Evolutionary conservation across 164 flowering plant species (phyloP), one percentile per base, ranked within the genome.

Genomic region (Chimonanthus salicifolius): DNA sequence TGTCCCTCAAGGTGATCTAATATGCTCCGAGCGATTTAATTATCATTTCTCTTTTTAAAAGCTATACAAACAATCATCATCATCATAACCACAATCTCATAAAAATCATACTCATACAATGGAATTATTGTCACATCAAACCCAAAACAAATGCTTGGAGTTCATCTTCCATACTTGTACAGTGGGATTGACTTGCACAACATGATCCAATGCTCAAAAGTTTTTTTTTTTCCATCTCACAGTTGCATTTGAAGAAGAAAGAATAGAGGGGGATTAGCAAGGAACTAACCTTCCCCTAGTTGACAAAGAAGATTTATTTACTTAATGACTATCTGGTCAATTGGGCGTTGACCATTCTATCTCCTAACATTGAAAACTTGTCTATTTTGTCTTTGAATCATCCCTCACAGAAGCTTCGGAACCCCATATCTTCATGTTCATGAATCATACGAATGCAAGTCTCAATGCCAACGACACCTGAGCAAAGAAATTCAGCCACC

Each of bases 361-460:
- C n/a, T 62, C 62, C 58, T 2, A 43, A 45, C 21, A 46, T 62
- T 16, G 60, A n/a, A 8, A n/a, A 13, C 60, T 11, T 44, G 21
- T 6, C 68, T 45, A 6, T 54, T 58, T 16, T 18, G 15, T 44
- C 3, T 65, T 58, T 10, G 58, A 18, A 87, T 76, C 86, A 86
- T 50, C 80, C 85, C 73, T 82, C 84, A 75, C 99, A 92, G 64
- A 92, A 88, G 43, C 77, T 78, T 48, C 90, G 76, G 58, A 95
- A 95, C 58, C 99, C 99, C 99, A 95, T 95, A 86, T 91, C 90
- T 73, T 93, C 98, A 62, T 93, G 91, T 20, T 87, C 72, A 7
- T 76, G 63, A 49, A 93, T 91, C 99, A 91, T 93, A 15, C 2
- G 4, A 1, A 95, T 75, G 83, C 89, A 89, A 60, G 69, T 84